Evolutionary conservation across 208 protist genomes (phyloP), one percentile per base, ranked within the genome.

Genomic region (Leishmania arabica): DNA sequence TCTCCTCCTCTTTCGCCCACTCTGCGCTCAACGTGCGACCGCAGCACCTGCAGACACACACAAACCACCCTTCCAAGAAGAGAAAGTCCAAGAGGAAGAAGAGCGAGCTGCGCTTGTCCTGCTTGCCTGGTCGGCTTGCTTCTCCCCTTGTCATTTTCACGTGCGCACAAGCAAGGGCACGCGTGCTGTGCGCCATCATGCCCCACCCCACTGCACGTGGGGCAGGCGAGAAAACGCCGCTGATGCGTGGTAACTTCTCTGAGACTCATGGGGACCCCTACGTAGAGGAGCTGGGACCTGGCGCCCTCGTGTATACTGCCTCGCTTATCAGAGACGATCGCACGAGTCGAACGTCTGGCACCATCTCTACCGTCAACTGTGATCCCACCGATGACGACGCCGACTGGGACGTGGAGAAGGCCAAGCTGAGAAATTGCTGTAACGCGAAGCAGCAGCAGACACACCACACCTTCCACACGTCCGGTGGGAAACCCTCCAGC

Each of bases 191-290:
- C 34, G 31, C 42, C 34, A 66, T 31, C 37, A 77, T 77, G 74
- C 6, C 31, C 5, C 42, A 62, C 37, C 0, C 53, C 51, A 40
- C 54, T 64, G 24, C 37, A 15, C n/a, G 34, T 64, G 27, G 64
- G 21, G 31, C 60, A 34, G 62, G 49, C 19, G 76, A 78, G 71
- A 68, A 78, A 27, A 54, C 40, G 56, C 49, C 84, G 68, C 77
- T 84, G 49, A 58, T 83, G 6, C 11, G 9, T n/a, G 58, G 62
- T 0, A 58, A 73, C 71, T 42, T 86, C 75, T 51, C 75, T 11
- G 81, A 86, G 74, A 58, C 64, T 42, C 87, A 92, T 76, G 64
- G 77, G 19, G 89, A 92, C 83, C 82, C 86, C 45, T 92, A 92
- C 78, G 72, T 66, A 37, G 72, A 80, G 11, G 82, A 84, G 45